These are phyloP conservation scores for Camellia oleifera DNA, from an alignment of 179 eudicot species.

Conservation along the genomic window DNA sequence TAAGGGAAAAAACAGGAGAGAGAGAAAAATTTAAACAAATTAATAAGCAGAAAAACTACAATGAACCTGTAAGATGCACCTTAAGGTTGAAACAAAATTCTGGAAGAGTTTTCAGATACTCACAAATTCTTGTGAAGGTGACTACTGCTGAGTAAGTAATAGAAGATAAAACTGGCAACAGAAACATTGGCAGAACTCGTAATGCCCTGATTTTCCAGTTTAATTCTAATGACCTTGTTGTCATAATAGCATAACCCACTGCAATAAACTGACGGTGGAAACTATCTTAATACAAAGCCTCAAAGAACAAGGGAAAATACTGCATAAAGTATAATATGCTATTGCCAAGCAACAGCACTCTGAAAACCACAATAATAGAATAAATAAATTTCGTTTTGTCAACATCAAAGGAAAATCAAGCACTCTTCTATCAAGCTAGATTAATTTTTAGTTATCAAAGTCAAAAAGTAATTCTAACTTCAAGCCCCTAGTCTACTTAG, in stretches of 20 bases:
- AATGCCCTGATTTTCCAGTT: constrained; percentile 78
- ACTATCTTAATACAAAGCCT: background rate
- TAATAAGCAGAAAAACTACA: background rate
- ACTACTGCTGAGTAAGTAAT: constrained; percentile 45
- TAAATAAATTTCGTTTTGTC: background rate
- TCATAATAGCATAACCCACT: constrained; percentile 71
- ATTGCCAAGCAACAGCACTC: background rate
- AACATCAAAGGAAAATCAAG: too few species aligned
- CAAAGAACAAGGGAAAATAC: constrained; percentile 4
- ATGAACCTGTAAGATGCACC: background rate
- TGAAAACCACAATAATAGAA: background rate
- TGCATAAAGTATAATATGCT: background rate
- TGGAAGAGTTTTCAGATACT: constrained; percentile 25
- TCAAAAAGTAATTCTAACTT: background rate
- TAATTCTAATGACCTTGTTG: constrained; percentile 47
- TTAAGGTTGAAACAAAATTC: background rate
- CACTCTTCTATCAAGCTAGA: too few species aligned
- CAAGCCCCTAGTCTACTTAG: background rate
- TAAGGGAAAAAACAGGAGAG: background rate
- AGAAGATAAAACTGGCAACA: constrained; percentile 56
- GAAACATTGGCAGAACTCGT: constrained; percentile 78
- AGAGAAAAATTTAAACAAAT: background rate
- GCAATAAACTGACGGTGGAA: constrained; percentile 46
- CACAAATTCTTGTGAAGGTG: constrained; percentile 57
- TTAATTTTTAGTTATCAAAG: background rate